These are phyloP conservation scores for Oryza brachyantha DNA, from an alignment of 176 grass and related monocot genomes.

Conservation along the genomic window DNA sequence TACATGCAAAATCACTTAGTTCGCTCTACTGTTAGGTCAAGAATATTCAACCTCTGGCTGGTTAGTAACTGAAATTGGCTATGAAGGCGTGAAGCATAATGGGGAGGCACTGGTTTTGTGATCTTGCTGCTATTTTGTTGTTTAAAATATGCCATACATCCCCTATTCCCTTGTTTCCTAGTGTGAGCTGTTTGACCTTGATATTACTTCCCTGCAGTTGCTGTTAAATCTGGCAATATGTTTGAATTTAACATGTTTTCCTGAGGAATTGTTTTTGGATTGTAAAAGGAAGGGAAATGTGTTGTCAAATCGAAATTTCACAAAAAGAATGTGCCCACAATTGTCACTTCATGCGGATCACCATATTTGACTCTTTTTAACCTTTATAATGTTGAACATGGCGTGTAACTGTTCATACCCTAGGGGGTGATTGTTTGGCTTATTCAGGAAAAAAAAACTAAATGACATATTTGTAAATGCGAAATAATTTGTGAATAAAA, in stretches of 20 bases:
- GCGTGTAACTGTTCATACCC: no score
- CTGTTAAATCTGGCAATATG: neutral
- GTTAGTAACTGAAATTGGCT: no score
- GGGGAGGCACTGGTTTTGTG: neutral
- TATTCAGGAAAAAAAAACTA: no score
- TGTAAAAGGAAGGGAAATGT: neutral
- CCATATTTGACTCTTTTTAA: slow-evolving; percentile 19
- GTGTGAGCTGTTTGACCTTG: neutral
- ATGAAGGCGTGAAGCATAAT: no score
- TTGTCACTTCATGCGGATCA: neutral
- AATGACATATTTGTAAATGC: no score
- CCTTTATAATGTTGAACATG: neutral
- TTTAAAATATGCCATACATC: neutral
- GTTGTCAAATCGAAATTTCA: neutral
- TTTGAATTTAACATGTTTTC: slow-evolving; percentile 11
- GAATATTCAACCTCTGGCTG: no score
- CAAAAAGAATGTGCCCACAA: neutral
- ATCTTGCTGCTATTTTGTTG: neutral
- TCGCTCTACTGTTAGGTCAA: no score
- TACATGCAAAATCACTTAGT: no score
- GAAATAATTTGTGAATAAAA: no score
- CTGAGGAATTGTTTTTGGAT: slow-evolving; percentile 10
- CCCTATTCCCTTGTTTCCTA: neutral
- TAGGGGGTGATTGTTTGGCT: no score
- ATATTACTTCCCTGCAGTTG: neutral